phyloP scores from a whole-genome alignment of 2,329 filamentous ascomycete genomes.

The Hypoxylon sp. region DNA sequence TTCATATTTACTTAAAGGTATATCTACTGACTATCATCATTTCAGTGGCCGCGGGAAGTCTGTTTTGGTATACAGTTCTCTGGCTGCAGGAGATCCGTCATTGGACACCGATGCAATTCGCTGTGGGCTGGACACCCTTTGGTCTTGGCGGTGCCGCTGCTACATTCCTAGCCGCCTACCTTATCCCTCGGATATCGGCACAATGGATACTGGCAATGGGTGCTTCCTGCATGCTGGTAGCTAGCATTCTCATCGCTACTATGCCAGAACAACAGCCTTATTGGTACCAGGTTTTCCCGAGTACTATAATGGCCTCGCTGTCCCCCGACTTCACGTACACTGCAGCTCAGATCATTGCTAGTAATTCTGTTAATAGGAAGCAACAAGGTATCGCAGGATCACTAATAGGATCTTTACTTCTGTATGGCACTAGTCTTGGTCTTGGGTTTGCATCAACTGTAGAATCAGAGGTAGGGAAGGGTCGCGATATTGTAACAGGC shows the following conservation, averaged over 20 bases:
- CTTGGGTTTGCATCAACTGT: slow-evolving; percentile 61
- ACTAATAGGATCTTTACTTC: slow-evolving; percentile 63
- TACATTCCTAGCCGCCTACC: slow-evolving; percentile 61
- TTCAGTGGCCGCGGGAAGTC: slow-evolving; percentile 61
- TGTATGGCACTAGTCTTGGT: slow-evolving; percentile 61
- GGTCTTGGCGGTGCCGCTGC: slow-evolving; percentile 56
- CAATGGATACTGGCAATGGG: slow-evolving; percentile 65
- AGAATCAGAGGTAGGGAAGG: slow-evolving; percentile 38
- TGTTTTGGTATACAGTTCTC: slow-evolving; percentile 64
- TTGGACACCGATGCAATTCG: slow-evolving; percentile 59
- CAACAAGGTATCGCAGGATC: slow-evolving; percentile 67
- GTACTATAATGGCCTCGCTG: slow-evolving; percentile 53
- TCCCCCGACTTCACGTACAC: slow-evolving; percentile 67
- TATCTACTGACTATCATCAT: neutral
- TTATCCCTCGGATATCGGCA: slow-evolving; percentile 63
- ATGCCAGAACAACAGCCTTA: slow-evolving; percentile 63
- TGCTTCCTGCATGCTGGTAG: slow-evolving; percentile 39
- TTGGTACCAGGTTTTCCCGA: slow-evolving; percentile 62
- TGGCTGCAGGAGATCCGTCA: slow-evolving; percentile 62
- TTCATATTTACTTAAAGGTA: neutral
- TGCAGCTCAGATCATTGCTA: slow-evolving; percentile 68
- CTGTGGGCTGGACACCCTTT: slow-evolving; percentile 60
- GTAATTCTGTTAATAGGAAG: slow-evolving; percentile 63
- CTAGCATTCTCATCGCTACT: slow-evolving; percentile 59
- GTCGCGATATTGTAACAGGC: slow-evolving; percentile 16